Evolutionary conservation across 805 yeast species (phyloP), one percentile per base, ranked within the genome.

Genomic region (Nakazawaea wickerhamii): DNA sequence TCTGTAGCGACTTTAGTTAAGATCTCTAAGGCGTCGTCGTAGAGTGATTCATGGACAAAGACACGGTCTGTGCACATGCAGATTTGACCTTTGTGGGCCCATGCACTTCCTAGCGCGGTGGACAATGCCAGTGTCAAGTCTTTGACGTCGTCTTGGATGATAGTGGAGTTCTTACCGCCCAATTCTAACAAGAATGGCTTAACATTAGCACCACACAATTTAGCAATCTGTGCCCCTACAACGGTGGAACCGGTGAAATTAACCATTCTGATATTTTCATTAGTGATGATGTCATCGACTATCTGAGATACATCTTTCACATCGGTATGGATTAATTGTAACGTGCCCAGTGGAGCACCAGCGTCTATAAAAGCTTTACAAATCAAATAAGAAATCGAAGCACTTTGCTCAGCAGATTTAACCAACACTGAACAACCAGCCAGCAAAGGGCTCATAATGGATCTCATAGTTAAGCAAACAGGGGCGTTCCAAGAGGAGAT

Each of bases 401-500:
- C 64, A 3, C 73, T 56, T 41, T 62, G 56, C 36, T 71, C 74
- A 13, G 68, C 55, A 1, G 73, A 55, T 44, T 70, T 70, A 28
- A 62, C 45, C 15, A 71, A 52, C 10, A 71, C 75, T 0, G 75
- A 69, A 46, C 75, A 70, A 1, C 76, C 76, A 10, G 76, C 76
- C 31, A 69, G 68, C 42, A 71, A 54, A 2, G 76, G 77, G 5
- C 70, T 69, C 14, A 59, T 47, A 3, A 71, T 58, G 2, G 71
- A 55, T 43, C 76, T 56, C 13, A 61, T 58, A 11, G 64, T 54
- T 26, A 71, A 53, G 13, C 69, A 57, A 0, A 64, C 64, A 1
- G 77, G 75, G 1, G 73, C 75, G 53, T 71, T 71, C 77, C 76
- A 71, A 0, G 77, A 68, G 2, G 74, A 59, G 2, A 71, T 64